phyloP scores from a whole-genome alignment of 2,329 filamentous ascomycete genomes.

The Thielaviopsis ethacetica region DNA sequence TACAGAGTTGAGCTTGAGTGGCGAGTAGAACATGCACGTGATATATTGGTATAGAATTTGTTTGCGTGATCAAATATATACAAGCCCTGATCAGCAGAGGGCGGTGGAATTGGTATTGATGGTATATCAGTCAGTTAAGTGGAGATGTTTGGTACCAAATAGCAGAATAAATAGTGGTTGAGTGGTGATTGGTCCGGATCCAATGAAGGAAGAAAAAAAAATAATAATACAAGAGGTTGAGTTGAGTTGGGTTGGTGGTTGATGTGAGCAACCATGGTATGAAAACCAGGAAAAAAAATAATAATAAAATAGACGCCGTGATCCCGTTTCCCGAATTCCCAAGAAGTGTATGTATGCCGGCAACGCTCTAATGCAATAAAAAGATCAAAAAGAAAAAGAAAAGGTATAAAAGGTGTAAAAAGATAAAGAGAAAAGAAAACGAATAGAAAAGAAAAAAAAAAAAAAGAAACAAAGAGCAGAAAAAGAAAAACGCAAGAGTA shows the following conservation, averaged over 20 bases:
- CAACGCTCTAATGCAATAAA: slow-evolving; percentile 2
- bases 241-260: slow-evolving; percentile 2
- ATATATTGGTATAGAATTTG: neutral
- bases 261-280: neutral
- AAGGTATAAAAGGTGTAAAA: neutral
- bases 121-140: neutral
- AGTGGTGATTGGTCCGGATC: slow-evolving; percentile 1
- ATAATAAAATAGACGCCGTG: neutral
- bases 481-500: neutral
- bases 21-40: neutral
- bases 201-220: neutral
- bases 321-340: neutral
- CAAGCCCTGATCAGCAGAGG: slow-evolving; percentile 1
- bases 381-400: neutral
- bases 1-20: neutral
- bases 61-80: slow-evolving; percentile 1
- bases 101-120: neutral
- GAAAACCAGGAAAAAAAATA: neutral
- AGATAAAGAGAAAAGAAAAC: neutral
- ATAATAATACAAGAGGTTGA: slow-evolving; percentile 7
- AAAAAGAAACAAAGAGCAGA: neutral
- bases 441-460: neutral
- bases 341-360: neutral
- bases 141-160: neutral
- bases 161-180: neutral